phyloP scores from a whole-genome alignment of 169 alveolate species.

The Eimeria tenella region DNA sequence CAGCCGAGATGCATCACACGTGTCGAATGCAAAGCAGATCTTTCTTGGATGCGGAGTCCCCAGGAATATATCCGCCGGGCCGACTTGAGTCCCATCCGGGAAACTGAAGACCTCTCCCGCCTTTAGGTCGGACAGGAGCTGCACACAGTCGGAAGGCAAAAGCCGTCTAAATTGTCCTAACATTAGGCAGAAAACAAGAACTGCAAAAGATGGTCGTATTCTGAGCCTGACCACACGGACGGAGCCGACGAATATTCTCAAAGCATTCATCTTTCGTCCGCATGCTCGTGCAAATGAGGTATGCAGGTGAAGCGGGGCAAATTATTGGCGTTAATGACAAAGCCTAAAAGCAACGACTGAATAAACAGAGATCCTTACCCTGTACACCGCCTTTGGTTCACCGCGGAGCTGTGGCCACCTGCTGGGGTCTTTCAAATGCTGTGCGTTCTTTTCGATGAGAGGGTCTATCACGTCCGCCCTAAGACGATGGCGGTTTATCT shows the following conservation, averaged over 20 bases:
- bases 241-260: too few species aligned
- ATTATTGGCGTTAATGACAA: too few species aligned
- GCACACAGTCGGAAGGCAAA: constrained; percentile 1
- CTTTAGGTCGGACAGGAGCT: constrained; percentile 56
- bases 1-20: constrained; percentile 78
- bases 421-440: constrained; percentile 61
- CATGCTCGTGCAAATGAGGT: too few species aligned
- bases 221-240: too few species aligned
- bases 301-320: too few species aligned
- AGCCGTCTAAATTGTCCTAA: not conserved
- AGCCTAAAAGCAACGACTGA: not conserved
- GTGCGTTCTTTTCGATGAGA: constrained; percentile 79
- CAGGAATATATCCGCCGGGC: constrained; percentile 57
- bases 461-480: constrained; percentile 80
- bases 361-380: not conserved
- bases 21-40: constrained; percentile 76
- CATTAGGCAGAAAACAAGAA: too few species aligned
- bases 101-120: constrained; percentile 59
- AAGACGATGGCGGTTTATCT: constrained; percentile 79
- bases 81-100: constrained; percentile 77
- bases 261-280: too few species aligned
- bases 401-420: constrained; percentile 74
- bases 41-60: constrained; percentile 74
- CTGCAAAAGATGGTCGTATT: too few species aligned
- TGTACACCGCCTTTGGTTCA: constrained; percentile 76